A percentile compares a stretch with the other conserved stretches of the same genome.
phyloP scores from a whole-genome alignment of 208 protist genomes.

The Tetramitus jugosus region DNA sequence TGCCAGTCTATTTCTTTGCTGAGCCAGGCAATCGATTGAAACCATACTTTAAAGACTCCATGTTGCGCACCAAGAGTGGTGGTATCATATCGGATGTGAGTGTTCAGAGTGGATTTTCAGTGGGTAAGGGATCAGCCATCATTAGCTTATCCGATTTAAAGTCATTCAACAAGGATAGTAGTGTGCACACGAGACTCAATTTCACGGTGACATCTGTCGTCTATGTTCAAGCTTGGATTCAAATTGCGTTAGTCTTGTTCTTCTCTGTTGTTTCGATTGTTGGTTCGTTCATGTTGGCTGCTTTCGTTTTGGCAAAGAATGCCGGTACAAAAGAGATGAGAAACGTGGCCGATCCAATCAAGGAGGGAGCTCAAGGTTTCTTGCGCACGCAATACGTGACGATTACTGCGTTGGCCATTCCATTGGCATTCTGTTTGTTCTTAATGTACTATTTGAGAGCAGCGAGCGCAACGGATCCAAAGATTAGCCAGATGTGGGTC shows the following conservation, averaged over 20 bases:
- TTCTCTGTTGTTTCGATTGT: background rate
- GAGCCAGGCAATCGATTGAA: too few species aligned
- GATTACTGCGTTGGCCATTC: background rate
- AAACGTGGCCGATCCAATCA: constrained; percentile 5
- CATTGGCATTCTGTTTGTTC: constrained; percentile 6
- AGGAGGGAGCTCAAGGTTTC: constrained; percentile 2
- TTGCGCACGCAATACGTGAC: constrained; percentile 3
- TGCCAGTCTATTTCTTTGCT: too few species aligned
- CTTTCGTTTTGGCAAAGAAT: background rate
- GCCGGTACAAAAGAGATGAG: background rate
- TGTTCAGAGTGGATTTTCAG: too few species aligned
- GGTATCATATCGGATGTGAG: too few species aligned
- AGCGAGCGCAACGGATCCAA: background rate
- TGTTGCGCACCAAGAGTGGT: too few species aligned
- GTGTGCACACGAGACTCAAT: too few species aligned
- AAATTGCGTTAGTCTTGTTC: background rate
- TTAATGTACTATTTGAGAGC: background rate
- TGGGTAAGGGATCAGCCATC: too few species aligned
- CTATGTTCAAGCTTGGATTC: constrained; percentile 10
- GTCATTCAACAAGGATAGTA: too few species aligned
- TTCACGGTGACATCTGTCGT: too few species aligned
- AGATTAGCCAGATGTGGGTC: background rate
- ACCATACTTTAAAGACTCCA: too few species aligned
- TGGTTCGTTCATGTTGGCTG: background rate
- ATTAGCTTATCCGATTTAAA: too few species aligned